These are phyloP conservation scores for Leishmania mexicana DNA, from an alignment of 208 protist species.

Conservation along the genomic window DNA sequence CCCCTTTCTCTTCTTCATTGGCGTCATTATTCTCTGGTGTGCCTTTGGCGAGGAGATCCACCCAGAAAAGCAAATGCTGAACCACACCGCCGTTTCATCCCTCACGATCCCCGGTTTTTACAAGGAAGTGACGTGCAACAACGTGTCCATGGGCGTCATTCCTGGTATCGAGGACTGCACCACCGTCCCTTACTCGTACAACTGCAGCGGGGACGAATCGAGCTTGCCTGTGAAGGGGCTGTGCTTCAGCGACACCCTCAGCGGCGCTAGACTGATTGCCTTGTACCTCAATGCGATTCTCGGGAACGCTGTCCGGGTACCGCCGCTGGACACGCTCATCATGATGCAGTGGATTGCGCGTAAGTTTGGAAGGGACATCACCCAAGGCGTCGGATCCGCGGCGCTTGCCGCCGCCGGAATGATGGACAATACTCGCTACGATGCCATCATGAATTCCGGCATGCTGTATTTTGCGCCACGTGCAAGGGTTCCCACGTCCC, in stretches of 20 bases:
- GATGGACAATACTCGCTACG: slow-evolving; percentile 28
- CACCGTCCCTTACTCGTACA: background rate
- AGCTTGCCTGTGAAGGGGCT: slow-evolving; percentile 41
- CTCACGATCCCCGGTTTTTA: slow-evolving; percentile 24
- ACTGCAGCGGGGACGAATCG: slow-evolving; percentile 53
- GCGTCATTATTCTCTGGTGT: slow-evolving; percentile 46
- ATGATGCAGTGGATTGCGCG: slow-evolving; percentile 55
- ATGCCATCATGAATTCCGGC: slow-evolving; percentile 45
- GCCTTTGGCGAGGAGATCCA: slow-evolving; percentile 39
- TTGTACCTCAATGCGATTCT: slow-evolving; percentile 34
- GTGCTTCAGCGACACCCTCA: slow-evolving; percentile 20
- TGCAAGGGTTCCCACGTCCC: slow-evolving; percentile 14
- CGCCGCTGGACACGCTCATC: slow-evolving; percentile 52
- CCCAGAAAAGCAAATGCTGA: slow-evolving; percentile 6
- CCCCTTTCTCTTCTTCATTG: slow-evolving; percentile 53
- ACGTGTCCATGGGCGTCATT: slow-evolving; percentile 20
- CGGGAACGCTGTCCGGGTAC: slow-evolving; percentile 22
- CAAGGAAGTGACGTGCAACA: slow-evolving; percentile 34
- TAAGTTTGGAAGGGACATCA: slow-evolving; percentile 15
- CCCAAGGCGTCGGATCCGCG: slow-evolving; percentile 12
- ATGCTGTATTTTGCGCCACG: slow-evolving; percentile 47
- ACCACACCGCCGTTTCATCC: slow-evolving; percentile 13
- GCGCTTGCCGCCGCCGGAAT: slow-evolving; percentile 27
- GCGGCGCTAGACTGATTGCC: slow-evolving; percentile 4
- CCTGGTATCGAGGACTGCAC: slow-evolving; percentile 18